Evolutionary conservation across 164 flowering plant species (phyloP).

Genomic region (Echeveria elegans): DNA sequence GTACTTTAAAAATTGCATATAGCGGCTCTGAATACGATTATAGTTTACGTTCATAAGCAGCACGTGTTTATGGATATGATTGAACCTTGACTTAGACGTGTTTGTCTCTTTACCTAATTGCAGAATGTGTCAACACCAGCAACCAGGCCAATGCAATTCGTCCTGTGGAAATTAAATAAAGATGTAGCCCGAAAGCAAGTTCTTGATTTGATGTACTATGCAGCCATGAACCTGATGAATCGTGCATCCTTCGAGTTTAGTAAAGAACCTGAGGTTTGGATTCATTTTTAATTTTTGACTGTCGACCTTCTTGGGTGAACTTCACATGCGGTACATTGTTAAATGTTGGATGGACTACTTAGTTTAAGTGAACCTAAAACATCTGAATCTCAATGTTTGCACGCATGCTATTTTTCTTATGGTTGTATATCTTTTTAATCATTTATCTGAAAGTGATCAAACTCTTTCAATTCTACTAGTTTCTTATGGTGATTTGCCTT

Average conservation of each 20-base stretch:
- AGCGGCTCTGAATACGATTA: not conserved
- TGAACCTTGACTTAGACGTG: no score
- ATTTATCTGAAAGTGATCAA: not conserved
- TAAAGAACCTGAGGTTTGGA: conserved; percentile 51
- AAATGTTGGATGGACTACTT: no score
- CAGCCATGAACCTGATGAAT: conserved; percentile 56
- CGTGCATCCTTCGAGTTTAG: conserved; percentile 52
- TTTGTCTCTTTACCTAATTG: conserved; percentile 14
- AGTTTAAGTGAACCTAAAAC: not conserved
- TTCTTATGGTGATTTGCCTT: not conserved
- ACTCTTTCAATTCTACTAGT: not conserved
- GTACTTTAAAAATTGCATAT: not conserved
- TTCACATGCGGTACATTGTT: not conserved
- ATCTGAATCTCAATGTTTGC: not conserved
- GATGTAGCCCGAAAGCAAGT: conserved; percentile 31
- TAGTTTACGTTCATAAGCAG: no score
- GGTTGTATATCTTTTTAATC: not conserved
- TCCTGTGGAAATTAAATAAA: conserved; percentile 72
- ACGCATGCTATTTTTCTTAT: not conserved
- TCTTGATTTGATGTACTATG: conserved; percentile 84
- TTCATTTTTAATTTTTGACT: not conserved
- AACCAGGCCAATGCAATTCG: conserved; percentile 19
- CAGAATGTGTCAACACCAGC: conserved; percentile 39
- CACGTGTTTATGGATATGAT: no score
- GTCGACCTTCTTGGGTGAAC: not conserved